Percentiles rank a stretch among this genome's conserved stretches.
Evolutionary conservation across 352 stramenopile genomes (phyloP).

Genomic region (Phytophthora rubi): DNA sequence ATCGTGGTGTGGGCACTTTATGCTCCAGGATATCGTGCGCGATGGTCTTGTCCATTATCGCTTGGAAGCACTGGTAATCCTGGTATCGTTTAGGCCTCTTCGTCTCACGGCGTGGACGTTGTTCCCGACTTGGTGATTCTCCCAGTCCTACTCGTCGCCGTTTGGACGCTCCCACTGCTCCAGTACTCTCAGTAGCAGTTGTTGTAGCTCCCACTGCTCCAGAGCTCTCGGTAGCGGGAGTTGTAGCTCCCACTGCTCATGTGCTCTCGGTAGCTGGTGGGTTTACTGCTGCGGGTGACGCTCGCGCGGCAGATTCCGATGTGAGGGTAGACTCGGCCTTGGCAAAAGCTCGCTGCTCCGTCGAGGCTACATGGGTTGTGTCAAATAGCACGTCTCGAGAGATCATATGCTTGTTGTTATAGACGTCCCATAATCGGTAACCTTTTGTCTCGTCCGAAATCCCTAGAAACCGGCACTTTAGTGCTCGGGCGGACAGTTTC

Average conservation of each 20-base stretch:
- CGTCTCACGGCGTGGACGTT: not conserved
- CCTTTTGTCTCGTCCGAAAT: constrained; percentile 17
- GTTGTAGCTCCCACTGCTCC: not conserved
- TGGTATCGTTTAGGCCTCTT: not conserved
- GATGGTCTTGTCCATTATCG: not conserved
- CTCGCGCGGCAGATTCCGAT: constrained; percentile 2
- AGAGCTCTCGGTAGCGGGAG: not conserved
- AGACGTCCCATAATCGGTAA: constrained; percentile 6
- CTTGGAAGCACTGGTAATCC: constrained; percentile 6
- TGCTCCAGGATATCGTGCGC: constrained; percentile 1
- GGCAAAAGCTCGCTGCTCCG: constrained; percentile 5
- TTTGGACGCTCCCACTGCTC: not conserved
- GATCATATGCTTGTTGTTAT: constrained; percentile 16
- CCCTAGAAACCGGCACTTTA: constrained; percentile 13
- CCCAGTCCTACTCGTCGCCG: not conserved
- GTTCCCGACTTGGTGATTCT: not conserved
- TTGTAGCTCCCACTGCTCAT: not conserved
- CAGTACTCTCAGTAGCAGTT: too few species aligned
- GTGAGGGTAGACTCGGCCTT: not conserved
- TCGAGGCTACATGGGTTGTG: constrained; percentile 8
- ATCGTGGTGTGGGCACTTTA: constrained; percentile 6
- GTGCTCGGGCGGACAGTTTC: too few species aligned
- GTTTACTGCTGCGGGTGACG: not conserved
- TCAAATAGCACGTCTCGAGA: constrained; percentile 16
- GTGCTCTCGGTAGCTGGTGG: not conserved